phyloP scores from a whole-genome alignment of 192 early-diverging fungal genomes.

The Coemansia sp. region DNA sequence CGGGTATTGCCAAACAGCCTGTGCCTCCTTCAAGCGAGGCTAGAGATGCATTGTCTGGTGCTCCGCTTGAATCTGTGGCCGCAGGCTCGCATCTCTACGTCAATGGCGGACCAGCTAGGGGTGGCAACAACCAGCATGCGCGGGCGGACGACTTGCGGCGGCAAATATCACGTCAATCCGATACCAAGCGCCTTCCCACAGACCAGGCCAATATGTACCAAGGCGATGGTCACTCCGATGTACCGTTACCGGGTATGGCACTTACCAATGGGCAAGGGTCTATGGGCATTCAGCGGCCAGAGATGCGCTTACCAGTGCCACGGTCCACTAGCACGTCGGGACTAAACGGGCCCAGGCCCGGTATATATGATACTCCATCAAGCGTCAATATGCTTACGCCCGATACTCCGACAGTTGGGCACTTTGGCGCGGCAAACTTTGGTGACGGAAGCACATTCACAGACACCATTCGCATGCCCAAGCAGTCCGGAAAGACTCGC shows the following conservation, averaged over 20 bases:
- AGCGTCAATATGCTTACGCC: constrained; percentile 35
- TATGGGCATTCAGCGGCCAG: not conserved
- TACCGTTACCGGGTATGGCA: not conserved
- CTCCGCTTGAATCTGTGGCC: not conserved
- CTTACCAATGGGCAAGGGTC: not conserved
- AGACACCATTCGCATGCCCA: constrained; percentile 6
- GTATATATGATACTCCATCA: not conserved
- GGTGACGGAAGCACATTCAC: constrained; percentile 1
- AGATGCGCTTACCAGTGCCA: not conserved
- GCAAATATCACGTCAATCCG: constrained; percentile 19
- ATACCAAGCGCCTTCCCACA: not conserved
- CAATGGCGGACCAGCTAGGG: not conserved
- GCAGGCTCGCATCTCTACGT: not conserved
- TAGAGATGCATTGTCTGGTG: not conserved
- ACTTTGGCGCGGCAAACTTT: constrained; percentile 8
- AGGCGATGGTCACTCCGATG: not conserved
- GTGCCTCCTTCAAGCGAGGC: not conserved
- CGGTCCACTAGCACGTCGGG: not conserved
- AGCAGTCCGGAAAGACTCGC: not conserved
- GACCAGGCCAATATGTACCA: not conserved
- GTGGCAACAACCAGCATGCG: not conserved
- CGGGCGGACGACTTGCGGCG: constrained; percentile 16
- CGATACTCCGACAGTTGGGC: constrained; percentile 22
- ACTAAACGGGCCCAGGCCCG: not conserved
- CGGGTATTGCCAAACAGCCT: constrained; percentile 6